These are phyloP conservation scores for Ampelomyces quisqualis DNA, from an alignment of 2,329 filamentous ascomycete genomes.

Conservation along the genomic window DNA sequence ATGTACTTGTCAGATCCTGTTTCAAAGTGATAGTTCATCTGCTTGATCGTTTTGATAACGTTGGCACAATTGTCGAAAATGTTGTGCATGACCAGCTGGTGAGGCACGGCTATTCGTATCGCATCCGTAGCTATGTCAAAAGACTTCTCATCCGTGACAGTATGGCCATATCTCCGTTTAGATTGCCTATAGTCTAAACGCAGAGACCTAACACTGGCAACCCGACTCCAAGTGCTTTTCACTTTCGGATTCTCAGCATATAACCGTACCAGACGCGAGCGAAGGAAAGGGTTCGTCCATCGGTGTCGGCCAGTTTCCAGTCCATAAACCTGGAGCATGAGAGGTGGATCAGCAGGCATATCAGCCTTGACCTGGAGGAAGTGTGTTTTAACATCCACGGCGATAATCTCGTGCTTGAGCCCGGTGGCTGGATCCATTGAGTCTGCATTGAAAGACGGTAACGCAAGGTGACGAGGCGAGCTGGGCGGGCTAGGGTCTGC, in stretches of 20 bases:
- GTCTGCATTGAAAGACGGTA: conserved; percentile 38
- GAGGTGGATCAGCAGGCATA: conserved; percentile 82
- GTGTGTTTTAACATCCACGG: conserved; percentile 77
- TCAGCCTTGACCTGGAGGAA: conserved; percentile 85
- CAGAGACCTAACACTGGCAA: conserved; percentile 79
- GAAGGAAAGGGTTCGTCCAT: conserved; percentile 81
- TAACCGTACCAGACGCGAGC: conserved; percentile 75
- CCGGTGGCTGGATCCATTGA: conserved; percentile 26
- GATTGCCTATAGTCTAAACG: conserved; percentile 79
- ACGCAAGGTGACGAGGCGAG: conserved; percentile 31
- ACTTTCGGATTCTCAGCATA: conserved; percentile 87
- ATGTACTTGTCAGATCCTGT: conserved; percentile 88
- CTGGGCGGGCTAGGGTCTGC: conserved; percentile 13
- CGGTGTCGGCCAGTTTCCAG: conserved; percentile 81
- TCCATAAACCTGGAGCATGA: conserved; percentile 87
- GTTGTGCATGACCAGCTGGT: conserved; percentile 84
- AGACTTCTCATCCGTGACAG: conserved; percentile 70
- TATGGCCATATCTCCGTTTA: conserved; percentile 65
- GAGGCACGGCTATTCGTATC: conserved; percentile 82
- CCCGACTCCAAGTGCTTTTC: conserved; percentile 78
- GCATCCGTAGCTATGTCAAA: conserved; percentile 84
- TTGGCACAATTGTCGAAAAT: conserved; percentile 95
- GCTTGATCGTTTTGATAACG: conserved; percentile 79
- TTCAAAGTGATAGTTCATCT: conserved; percentile 89
- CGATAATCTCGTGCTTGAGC: conserved; percentile 64